Evolutionary conservation across 2,329 filamentous ascomycete genomes (phyloP).

Genomic region (Sclerotinia sclerotiorum): DNA sequence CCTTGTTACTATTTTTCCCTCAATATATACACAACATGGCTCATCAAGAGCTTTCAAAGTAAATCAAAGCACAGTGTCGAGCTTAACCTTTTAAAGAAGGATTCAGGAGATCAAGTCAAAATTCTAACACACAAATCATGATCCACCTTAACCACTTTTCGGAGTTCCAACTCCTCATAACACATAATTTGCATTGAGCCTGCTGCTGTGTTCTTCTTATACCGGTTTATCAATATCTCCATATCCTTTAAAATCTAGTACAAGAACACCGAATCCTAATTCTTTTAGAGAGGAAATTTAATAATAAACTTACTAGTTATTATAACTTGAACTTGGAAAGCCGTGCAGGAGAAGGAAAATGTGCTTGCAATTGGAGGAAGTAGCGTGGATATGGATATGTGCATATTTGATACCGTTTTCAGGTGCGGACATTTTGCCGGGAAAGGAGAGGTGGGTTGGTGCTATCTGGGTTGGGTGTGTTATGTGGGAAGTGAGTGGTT

Average conservation of each 20-base stretch:
- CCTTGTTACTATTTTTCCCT: no score
- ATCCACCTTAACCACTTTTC: slow-evolving; percentile 25
- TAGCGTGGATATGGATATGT: slow-evolving; percentile 26
- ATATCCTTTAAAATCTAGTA: slow-evolving; percentile 26
- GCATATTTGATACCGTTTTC: slow-evolving; percentile 21
- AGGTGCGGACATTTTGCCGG: background rate
- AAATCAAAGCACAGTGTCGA: background rate
- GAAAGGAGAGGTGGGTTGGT: background rate
- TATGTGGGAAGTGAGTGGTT: no score
- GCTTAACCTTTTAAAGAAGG: slow-evolving; percentile 5
- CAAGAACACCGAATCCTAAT: slow-evolving; percentile 26
- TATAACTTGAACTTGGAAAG: slow-evolving; percentile 26
- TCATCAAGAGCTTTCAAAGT: background rate
- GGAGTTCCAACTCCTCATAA: slow-evolving; percentile 13
- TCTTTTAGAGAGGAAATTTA: slow-evolving; percentile 24
- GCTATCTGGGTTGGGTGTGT: background rate
- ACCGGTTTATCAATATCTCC: slow-evolving; percentile 26
- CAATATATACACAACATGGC: no score
- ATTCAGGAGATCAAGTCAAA: background rate
- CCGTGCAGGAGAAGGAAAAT: slow-evolving; percentile 26
- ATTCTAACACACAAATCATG: slow-evolving; percentile 25
- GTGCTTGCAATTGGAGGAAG: background rate
- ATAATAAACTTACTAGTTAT: slow-evolving; percentile 28
- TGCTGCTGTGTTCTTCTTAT: slow-evolving; percentile 23
- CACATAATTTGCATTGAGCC: slow-evolving; percentile 25